Percentiles rank a stretch among this genome's conserved stretches.
Conservation (phyloP, 306 rosid species). For the Lathyrus sativus region DNA sequence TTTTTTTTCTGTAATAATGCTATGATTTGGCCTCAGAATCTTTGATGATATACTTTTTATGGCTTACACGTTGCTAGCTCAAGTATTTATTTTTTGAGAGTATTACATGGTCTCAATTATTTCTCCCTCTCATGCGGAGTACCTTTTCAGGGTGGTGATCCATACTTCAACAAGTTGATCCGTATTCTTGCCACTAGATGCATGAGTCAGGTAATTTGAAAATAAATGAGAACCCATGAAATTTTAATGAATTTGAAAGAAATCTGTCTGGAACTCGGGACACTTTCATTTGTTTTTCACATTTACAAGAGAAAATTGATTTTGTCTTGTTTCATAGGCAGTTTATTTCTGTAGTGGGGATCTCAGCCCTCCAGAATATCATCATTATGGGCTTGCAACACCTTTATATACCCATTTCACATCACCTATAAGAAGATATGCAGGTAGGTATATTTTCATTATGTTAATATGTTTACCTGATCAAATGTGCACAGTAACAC, state of each 20-base stretch:
- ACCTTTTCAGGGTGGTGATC: constrained; percentile 80
- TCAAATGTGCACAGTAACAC: constrained; percentile 24
- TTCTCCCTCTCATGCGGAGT: constrained; percentile 1
- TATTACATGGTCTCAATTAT: constrained; percentile 16
- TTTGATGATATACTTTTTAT: constrained; percentile 27
- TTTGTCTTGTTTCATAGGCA: constrained; percentile 53
- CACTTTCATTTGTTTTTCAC: background rate
- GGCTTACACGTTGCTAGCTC: background rate
- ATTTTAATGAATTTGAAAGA: background rate
- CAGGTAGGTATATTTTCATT: constrained; percentile 55
- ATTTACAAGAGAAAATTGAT: constrained; percentile 29
- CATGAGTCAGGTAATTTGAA: constrained; percentile 87
- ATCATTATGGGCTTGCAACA: constrained; percentile 96
- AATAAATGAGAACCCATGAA: constrained; percentile 10
- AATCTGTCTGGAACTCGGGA: background rate
- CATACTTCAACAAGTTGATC: constrained; percentile 90
- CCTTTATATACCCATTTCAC: constrained; percentile 93
- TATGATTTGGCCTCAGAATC: background rate
- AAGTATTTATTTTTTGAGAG: background rate
- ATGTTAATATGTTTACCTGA: constrained; percentile 25
- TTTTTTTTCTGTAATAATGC: background rate
- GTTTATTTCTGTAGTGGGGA: constrained; percentile 98
- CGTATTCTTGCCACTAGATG: constrained; percentile 95
- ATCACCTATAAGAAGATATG: constrained; percentile 95
- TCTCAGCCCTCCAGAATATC: constrained; percentile 90